A percentile compares a stretch with the other conserved stretches of the same genome.
These are phyloP conservation scores for Chaetomium sp. DNA, from an alignment of 2,329 filamentous ascomycete genomes.

Conservation along the genomic window DNA sequence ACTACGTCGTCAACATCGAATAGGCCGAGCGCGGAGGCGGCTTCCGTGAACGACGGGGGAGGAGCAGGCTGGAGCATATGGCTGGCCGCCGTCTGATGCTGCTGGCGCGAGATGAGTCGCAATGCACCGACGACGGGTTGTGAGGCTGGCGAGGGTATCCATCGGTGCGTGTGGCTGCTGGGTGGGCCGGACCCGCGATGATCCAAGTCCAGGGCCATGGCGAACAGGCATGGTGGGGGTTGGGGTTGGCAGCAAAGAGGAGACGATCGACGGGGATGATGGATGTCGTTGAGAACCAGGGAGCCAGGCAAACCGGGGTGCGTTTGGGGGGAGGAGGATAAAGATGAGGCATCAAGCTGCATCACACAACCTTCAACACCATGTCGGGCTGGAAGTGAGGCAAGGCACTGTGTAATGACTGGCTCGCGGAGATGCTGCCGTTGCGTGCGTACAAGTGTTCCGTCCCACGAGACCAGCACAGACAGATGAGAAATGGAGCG, in stretches of 20 bases:
- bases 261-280: not conserved
- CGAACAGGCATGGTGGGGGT: conserved; percentile 21
- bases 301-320: not conserved
- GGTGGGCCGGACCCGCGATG: conserved; percentile 18
- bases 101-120: conserved; percentile 20
- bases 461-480: no score
- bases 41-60: conserved; percentile 14
- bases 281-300: not conserved
- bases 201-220: conserved; percentile 18
- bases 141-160: conserved; percentile 19
- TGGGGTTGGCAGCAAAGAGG: not conserved
- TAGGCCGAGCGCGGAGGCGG: conserved; percentile 15
- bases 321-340: no score
- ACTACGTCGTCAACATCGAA: conserved; percentile 8
- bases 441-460: no score
- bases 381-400: no score
- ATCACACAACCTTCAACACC: no score
- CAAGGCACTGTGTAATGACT: no score
- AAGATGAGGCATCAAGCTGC: no score
- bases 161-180: conserved; percentile 8
- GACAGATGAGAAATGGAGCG: no score
- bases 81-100: conserved; percentile 17
- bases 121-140: conserved; percentile 15
- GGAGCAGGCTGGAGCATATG: conserved; percentile 17
- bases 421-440: no score